Evolutionary conservation across 495 filamentous ascomycete genomes (phyloP), one percentile per base, ranked within the genome.

Genomic region (Hypoxylon perforatum): DNA sequence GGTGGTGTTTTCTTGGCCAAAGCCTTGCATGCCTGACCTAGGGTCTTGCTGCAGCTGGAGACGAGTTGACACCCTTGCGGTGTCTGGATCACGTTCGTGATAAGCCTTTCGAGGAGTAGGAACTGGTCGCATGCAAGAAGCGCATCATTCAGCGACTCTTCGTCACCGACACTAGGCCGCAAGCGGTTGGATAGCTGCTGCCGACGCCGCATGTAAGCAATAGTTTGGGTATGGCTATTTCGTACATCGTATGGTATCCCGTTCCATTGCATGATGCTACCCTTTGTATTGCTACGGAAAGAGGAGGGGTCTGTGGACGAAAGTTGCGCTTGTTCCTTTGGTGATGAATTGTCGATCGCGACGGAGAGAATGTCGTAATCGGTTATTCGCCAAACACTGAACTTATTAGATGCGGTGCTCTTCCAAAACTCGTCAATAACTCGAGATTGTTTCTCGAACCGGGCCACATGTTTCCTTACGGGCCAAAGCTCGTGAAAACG

Each of bases 311-410:
- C 23, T n/a, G 49, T 30, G 10, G 36, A 18, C n/a, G 18, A 17
- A 28, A 11, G 38, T 15, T 11, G 18, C n/a, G 11, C 12, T 17
- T 19, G 6, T 4, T 17, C 23, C 5, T 35, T 21, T 9, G 23
- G 52, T 21, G 38, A 17, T 11, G 46, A 21, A 23, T 64, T 53
- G 18, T 69, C 19, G 8, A 77, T 61, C 18, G 65, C 46, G 39
- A 56, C 28, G 7, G 73, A 59, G 35, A 78, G 19, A 30, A 78
- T 38, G 51, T 78, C 76, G 7, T 60, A 63, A 44, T 75, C 66
- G n/a, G 58, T 59, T 17, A 76, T 60, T 21, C 65, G 65, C 62
- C 58, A 67, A 23, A 44, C 39, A 17, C 51, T 17, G 55, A 67
- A 56, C 17, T 51, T 39, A n/a, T 71, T 15, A 42, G 47, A 28